phyloP scores from a whole-genome alignment of 768 basidiomycete species.

The Mycena belliarum region DNA sequence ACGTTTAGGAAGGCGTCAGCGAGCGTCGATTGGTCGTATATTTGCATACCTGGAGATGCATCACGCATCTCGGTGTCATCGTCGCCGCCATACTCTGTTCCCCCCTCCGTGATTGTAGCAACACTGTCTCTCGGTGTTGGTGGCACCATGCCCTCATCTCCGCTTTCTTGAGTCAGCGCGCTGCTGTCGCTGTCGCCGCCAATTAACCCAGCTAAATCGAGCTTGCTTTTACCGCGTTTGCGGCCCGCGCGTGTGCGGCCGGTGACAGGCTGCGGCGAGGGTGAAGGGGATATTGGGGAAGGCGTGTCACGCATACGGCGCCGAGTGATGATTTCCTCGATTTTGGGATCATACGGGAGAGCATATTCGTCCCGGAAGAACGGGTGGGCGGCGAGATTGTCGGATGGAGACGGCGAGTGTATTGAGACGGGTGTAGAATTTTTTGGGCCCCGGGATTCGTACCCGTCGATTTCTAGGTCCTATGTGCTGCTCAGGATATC shows the following conservation, averaged over 20 bases:
- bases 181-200: slow-evolving; percentile 85
- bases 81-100: slow-evolving; percentile 66
- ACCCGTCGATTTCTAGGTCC: slow-evolving; percentile 48
- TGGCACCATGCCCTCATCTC: slow-evolving; percentile 58
- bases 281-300: slow-evolving; percentile 63
- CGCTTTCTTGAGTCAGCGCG: slow-evolving; percentile 80
- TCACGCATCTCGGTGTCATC: slow-evolving; percentile 63
- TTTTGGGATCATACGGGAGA: slow-evolving; percentile 58
- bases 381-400: slow-evolving; percentile 68
- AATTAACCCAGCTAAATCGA: slow-evolving; percentile 71
- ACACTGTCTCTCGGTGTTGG: slow-evolving; percentile 63
- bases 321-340: slow-evolving; percentile 59
- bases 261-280: slow-evolving; percentile 38
- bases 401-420: slow-evolving; percentile 67
- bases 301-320: slow-evolving; percentile 67
- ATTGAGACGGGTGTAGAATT: slow-evolving; percentile 49
- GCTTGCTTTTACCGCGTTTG: slow-evolving; percentile 51
- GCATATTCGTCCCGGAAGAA: slow-evolving; percentile 73
- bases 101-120: slow-evolving; percentile 69
- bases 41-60: slow-evolving; percentile 53
- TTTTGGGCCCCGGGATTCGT: slow-evolving; percentile 45
- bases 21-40: no score
- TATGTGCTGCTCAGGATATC: slow-evolving; percentile 25
- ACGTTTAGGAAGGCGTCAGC: not conserved
- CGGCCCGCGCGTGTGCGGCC: slow-evolving; percentile 28